These are phyloP conservation scores for Moringa oleifera DNA, from an alignment of 345 rosid genomes.

Conservation along the genomic window DNA sequence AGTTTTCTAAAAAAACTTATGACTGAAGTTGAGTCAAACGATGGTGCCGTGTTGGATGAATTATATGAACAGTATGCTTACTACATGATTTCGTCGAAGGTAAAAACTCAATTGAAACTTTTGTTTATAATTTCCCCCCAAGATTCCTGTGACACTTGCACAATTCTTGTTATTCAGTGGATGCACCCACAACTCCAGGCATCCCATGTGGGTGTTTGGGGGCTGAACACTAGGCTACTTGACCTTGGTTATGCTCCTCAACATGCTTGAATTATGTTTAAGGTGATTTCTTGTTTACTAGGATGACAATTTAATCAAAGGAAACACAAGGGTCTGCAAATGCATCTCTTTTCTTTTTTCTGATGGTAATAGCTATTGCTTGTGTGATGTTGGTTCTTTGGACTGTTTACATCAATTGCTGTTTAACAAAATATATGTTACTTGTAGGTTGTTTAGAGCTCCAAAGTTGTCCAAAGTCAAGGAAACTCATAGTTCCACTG, in stretches of 20 bases:
- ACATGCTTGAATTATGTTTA: slow-evolving; percentile 4
- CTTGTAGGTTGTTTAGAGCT: slow-evolving; percentile 36
- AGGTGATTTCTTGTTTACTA: slow-evolving; percentile 10
- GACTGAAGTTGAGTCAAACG: slow-evolving; percentile 52
- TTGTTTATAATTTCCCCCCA: no score
- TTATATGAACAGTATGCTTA: slow-evolving; percentile 54
- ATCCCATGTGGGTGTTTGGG: no score
- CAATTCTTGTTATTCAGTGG: no score
- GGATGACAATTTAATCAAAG: slow-evolving; percentile 41
- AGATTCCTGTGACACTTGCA: no score
- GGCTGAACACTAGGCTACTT: no score
- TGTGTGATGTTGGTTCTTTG: not conserved
- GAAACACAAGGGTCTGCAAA: slow-evolving; percentile 48
- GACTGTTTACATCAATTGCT: slow-evolving; percentile 8
- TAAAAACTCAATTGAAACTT: slow-evolving; percentile 15
- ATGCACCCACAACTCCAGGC: no score
- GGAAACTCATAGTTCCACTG: slow-evolving; percentile 50
- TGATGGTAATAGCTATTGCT: slow-evolving; percentile 35
- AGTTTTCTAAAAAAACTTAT: slow-evolving; percentile 69
- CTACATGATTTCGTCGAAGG: slow-evolving; percentile 60
- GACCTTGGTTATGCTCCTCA: not conserved
- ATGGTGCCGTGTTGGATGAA: slow-evolving; percentile 52
- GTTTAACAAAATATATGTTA: not conserved
- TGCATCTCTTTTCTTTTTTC: slow-evolving; percentile 71
- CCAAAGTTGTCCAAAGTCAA: slow-evolving; percentile 35